Evolutionary conservation across 139 green algal genomes (phyloP).

Genomic region (Spirogloea muscicola): DNA sequence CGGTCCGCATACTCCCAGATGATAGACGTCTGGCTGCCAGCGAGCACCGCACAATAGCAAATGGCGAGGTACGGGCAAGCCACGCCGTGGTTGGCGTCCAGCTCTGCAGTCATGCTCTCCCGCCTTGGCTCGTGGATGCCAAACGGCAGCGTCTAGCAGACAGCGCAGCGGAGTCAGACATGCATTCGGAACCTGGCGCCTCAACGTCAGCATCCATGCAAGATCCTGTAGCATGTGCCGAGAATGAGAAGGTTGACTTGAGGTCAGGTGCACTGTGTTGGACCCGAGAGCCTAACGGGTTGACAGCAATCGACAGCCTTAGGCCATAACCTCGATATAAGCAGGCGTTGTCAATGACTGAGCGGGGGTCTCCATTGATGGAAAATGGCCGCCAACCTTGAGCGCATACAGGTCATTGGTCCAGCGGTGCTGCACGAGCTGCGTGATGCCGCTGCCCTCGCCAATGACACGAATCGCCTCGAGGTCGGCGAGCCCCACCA

Average conservation of each 20-base stretch:
- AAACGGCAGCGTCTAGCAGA: background rate
- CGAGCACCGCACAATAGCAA: constrained; percentile 36
- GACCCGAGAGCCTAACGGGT: background rate
- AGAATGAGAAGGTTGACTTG: background rate
- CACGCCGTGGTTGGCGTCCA: constrained; percentile 47
- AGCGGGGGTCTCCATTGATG: background rate
- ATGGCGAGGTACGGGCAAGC: constrained; percentile 13
- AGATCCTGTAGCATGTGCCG: background rate
- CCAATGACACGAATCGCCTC: constrained; percentile 37
- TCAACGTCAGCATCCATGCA: background rate
- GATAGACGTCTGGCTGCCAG: constrained; percentile 62
- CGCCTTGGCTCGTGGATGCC: constrained; percentile 15
- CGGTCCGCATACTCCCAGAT: constrained; percentile 96
- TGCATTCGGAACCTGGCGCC: constrained; percentile 4
- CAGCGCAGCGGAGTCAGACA: constrained; percentile 2
- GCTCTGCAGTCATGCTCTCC: constrained; percentile 45
- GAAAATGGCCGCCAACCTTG: constrained; percentile 31
- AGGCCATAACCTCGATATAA: constrained; percentile 8
- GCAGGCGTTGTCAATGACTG: too few relatives aligned
- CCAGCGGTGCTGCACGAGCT: constrained; percentile 40
- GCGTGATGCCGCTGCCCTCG: constrained; percentile 49
- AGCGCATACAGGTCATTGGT: constrained; percentile 46
- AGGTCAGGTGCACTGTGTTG: background rate
- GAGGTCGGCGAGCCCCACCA: constrained; percentile 47
- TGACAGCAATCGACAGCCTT: background rate